A percentile compares a stretch with the other conserved stretches of the same genome.
These are phyloP conservation scores for Irpex lacteus DNA, from an alignment of 1,284 basidiomycete species.

Conservation along the genomic window DNA sequence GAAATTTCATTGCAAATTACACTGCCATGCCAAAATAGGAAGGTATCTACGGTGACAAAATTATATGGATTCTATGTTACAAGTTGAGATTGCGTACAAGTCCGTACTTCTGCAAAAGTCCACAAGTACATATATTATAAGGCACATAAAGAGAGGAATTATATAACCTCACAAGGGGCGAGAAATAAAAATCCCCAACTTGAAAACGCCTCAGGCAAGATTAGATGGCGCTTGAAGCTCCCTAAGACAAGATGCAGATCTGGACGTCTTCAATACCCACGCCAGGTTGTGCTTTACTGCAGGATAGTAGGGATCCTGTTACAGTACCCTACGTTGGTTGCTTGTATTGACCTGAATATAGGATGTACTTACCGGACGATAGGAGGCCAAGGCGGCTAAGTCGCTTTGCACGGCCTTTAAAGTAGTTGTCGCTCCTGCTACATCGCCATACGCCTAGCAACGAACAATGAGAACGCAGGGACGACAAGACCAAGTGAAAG, in stretches of 20 bases:
- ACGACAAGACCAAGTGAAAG: not conserved
- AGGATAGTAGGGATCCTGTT: slow-evolving; percentile 36
- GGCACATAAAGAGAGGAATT: not conserved
- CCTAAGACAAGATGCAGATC: slow-evolving; percentile 34
- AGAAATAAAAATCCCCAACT: not conserved
- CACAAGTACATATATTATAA: not conserved
- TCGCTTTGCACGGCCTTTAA: slow-evolving; percentile 14
- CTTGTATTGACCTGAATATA: slow-evolving; percentile 21
- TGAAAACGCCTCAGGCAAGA: not conserved
- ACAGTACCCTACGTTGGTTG: not conserved
- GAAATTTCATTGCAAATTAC: slow-evolving; percentile 1
- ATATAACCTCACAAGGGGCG: not conserved
- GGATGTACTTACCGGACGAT: slow-evolving; percentile 13
- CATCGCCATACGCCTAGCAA: slow-evolving; percentile 9
- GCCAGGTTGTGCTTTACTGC: slow-evolving; percentile 32
- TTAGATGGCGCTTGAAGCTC: slow-evolving; percentile 40
- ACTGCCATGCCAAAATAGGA: not conserved
- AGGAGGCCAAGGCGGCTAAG: slow-evolving; percentile 2
- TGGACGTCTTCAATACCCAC: slow-evolving; percentile 41
- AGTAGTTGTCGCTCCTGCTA: not conserved
- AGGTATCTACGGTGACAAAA: not conserved
- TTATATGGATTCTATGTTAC: not conserved
- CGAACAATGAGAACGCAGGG: not conserved
- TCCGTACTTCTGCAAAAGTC: not conserved
- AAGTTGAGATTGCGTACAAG: not conserved